Percentiles rank a stretch among this genome's conserved stretches.
Evolutionary conservation across 441 rosid genomes (phyloP).

Genomic region (Pelargonium myrrhifolium): DNA sequence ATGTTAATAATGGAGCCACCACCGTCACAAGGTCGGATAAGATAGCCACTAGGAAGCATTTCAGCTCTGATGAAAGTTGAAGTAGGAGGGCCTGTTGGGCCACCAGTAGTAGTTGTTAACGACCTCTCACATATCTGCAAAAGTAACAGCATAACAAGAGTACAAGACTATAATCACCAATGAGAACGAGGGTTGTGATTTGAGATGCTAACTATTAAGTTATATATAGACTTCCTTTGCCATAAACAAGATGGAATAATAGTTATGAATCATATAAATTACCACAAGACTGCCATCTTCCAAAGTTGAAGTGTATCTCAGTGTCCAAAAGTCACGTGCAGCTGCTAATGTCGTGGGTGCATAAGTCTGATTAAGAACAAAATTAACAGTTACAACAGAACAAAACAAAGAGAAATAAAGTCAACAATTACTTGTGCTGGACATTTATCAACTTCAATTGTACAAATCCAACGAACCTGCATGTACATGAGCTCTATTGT

Average conservation of each 20-base stretch:
- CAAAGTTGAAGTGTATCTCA: constrained; percentile 80
- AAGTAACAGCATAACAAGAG: constrained; percentile 1
- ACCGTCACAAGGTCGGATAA: constrained; percentile 95
- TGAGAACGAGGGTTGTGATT: no score
- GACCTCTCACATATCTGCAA: constrained; percentile 92
- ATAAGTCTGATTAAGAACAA: constrained; percentile 48
- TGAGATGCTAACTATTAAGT: no score
- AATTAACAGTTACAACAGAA: constrained; percentile 5
- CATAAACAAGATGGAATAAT: no score
- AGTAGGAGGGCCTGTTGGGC: constrained; percentile 68
- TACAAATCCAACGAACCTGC: constrained; percentile 44
- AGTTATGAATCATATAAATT: constrained; percentile 17
- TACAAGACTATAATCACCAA: no score
- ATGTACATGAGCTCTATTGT: constrained; percentile 88
- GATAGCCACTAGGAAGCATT: constrained; percentile 90
- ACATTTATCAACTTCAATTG: background rate
- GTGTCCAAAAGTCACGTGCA: constrained; percentile 97
- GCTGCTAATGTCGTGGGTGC: constrained; percentile 98
- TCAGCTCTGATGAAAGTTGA: constrained; percentile 93
- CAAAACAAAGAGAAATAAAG: background rate
- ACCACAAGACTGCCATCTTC: constrained; percentile 99
- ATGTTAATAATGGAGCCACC: constrained; percentile 98
- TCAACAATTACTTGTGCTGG: background rate
- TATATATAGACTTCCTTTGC: no score
- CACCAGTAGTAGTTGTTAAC: constrained; percentile 89